Evolutionary conservation across 371 early-diverging fungal species (phyloP).

Genomic region (Haplosporangium sp.): DNA sequence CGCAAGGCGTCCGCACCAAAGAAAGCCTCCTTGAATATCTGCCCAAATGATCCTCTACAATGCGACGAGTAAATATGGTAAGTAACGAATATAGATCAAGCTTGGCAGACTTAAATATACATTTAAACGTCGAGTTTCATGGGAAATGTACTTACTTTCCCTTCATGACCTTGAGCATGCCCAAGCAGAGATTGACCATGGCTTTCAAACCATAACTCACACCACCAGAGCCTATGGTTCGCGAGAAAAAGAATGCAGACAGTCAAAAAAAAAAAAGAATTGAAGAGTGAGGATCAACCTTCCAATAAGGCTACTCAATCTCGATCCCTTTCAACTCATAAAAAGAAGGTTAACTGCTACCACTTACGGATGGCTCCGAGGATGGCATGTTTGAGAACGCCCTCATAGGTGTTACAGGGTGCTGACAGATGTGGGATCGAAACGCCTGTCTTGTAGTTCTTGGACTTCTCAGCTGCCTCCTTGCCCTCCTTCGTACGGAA

Average conservation of each 20-base stretch:
- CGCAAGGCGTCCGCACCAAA: constrained; percentile 67
- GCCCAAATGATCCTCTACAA: constrained; percentile 57
- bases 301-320: background rate
- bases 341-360: background rate
- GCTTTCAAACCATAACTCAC: constrained; percentile 51
- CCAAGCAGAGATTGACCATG: constrained; percentile 48
- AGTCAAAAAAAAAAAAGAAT: background rate
- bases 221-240: constrained; percentile 37
- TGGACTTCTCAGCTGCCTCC: constrained; percentile 43
- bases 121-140: background rate
- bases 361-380: constrained; percentile 54
- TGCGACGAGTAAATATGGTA: background rate
- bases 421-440: constrained; percentile 49
- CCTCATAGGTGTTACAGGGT: constrained; percentile 40
- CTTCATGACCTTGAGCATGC: constrained; percentile 51
- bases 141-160: constrained; percentile 35
- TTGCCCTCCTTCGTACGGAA: constrained; percentile 46
- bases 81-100: background rate
- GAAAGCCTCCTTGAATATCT: constrained; percentile 63
- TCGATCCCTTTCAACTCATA: background rate
- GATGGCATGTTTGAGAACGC: constrained; percentile 41
- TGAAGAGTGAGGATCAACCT: background rate
- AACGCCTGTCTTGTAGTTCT: constrained; percentile 40
- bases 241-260: background rate
- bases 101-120: background rate